A percentile compares a stretch with the other conserved stretches of the same genome.
These are phyloP conservation scores for Amesomyces nigricolor DNA, from an alignment of 2,329 filamentous ascomycete genomes.

Conservation along the genomic window DNA sequence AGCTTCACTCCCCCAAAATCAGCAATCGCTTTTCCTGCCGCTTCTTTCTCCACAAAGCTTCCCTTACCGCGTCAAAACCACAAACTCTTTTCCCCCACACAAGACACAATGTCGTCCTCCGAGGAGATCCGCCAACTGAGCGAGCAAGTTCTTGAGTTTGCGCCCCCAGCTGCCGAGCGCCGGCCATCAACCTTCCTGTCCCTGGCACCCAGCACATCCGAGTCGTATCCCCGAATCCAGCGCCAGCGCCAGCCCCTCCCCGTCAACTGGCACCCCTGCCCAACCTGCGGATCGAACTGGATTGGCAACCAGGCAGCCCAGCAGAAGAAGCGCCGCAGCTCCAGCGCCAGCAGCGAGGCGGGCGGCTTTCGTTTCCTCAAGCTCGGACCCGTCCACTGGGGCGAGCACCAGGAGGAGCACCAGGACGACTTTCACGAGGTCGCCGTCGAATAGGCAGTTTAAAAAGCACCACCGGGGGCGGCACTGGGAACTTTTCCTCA, in stretches of 20 bases:
- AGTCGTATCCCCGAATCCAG: conserved; percentile 47
- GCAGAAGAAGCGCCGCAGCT: conserved; percentile 43
- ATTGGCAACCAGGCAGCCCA: conserved; percentile 17
- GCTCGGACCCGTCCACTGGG: conserved; percentile 60
- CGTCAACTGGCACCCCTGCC: conserved; percentile 26
- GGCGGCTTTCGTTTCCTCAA: conserved; percentile 51
- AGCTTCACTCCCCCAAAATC: neutral
- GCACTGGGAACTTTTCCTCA: neutral
- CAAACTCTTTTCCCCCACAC: neutral
- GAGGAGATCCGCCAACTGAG: conserved; percentile 21
- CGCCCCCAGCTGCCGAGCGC: conserved; percentile 24
- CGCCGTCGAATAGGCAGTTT: conserved; percentile 34
- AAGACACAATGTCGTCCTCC: conserved; percentile 20
- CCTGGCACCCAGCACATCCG: conserved; percentile 53
- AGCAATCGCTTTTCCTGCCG: neutral
- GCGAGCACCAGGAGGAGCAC: conserved; percentile 52
- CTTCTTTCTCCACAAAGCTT: neutral
- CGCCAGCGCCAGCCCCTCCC: conserved; percentile 29
- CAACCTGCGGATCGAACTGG: conserved; percentile 18
- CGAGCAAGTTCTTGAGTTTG: conserved; percentile 24
- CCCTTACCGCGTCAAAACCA: neutral
- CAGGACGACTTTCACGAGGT: conserved; percentile 52
- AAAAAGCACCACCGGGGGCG: neutral
- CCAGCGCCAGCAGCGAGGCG: conserved; percentile 46
- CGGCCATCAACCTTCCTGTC: conserved; percentile 46